Conservation (phyloP, 495 filamentous ascomycete species). For the Penicillium atrosanguineum region DNA sequence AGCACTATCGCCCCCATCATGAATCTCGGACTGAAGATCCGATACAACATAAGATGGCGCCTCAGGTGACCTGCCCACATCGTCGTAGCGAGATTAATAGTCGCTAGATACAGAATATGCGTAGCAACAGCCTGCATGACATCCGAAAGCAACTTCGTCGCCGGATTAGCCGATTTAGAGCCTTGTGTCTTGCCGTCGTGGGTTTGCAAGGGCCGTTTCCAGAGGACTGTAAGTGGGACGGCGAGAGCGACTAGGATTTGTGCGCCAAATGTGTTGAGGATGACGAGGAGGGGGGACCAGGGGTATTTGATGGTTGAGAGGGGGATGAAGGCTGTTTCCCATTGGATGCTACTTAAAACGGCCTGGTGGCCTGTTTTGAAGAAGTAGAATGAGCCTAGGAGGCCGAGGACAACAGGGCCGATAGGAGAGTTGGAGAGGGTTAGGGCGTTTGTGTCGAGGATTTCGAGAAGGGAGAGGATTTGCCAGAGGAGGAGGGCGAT, state of each 20-base stretch:
- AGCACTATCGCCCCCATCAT: slow-evolving; percentile 77
- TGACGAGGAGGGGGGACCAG: slow-evolving; percentile 77
- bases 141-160: slow-evolving; percentile 55
- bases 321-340: slow-evolving; percentile 95
- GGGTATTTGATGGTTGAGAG: slow-evolving; percentile 81
- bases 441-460: slow-evolving; percentile 75
- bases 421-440: slow-evolving; percentile 61
- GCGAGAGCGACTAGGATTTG: slow-evolving; percentile 78
- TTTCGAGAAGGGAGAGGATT: slow-evolving; percentile 82
- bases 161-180: slow-evolving; percentile 44
- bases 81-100: slow-evolving; percentile 76
- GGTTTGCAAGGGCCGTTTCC: slow-evolving; percentile 65
- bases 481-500: slow-evolving; percentile 78
- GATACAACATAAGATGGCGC: slow-evolving; percentile 92
- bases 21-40: slow-evolving; percentile 89
- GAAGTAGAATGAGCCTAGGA: slow-evolving; percentile 88
- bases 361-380: slow-evolving; percentile 99
- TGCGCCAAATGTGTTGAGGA: slow-evolving; percentile 83
- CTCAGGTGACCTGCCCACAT: slow-evolving; percentile 84
- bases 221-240: slow-evolving; percentile 78
- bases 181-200: slow-evolving; percentile 26
- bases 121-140: slow-evolving; percentile 67
- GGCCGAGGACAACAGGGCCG: slow-evolving; percentile 77
- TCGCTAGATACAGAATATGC: slow-evolving; percentile 76
- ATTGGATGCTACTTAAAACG: slow-evolving; percentile 83